Percentiles rank a stretch among this genome's conserved stretches.
These are phyloP conservation scores for Amyloporia xantha DNA, from an alignment of 768 basidiomycete genomes.

Conservation along the genomic window DNA sequence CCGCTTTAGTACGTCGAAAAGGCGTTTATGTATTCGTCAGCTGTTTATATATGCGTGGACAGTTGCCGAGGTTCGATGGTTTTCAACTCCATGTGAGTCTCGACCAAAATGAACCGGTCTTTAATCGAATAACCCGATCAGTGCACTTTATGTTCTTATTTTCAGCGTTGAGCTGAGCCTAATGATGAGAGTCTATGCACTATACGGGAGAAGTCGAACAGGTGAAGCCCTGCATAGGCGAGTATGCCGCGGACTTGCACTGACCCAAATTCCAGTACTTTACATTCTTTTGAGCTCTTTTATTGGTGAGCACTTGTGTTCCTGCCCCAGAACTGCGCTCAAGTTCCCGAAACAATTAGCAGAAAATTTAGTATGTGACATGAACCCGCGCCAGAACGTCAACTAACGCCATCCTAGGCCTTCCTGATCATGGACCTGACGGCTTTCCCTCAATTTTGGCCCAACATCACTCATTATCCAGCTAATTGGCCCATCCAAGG, in stretches of 20 bases:
- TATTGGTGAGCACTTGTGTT: neutral
- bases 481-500: constrained; percentile 9
- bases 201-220: constrained; percentile 9
- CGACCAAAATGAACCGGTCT: too few species aligned
- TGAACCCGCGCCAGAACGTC: too few species aligned
- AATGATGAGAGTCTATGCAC: constrained; percentile 14
- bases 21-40: neutral
- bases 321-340: too few species aligned
- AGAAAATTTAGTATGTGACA: too few species aligned
- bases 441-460: neutral
- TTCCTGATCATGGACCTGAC: neutral
- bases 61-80: neutral
- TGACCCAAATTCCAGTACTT: too few species aligned
- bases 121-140: neutral
- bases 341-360: too few species aligned
- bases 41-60: too few species aligned
- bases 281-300: neutral
- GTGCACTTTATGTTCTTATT: neutral
- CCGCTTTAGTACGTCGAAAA: constrained; percentile 3
- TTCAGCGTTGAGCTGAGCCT: constrained; percentile 14
- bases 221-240: too few species aligned
- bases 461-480: constrained; percentile 3
- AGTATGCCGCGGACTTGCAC: too few species aligned
- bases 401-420: too few species aligned
- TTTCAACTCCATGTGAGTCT: constrained; percentile 1